phyloP scores from a whole-genome alignment of 306 rosid genomes.

The Argentina anserina region DNA sequence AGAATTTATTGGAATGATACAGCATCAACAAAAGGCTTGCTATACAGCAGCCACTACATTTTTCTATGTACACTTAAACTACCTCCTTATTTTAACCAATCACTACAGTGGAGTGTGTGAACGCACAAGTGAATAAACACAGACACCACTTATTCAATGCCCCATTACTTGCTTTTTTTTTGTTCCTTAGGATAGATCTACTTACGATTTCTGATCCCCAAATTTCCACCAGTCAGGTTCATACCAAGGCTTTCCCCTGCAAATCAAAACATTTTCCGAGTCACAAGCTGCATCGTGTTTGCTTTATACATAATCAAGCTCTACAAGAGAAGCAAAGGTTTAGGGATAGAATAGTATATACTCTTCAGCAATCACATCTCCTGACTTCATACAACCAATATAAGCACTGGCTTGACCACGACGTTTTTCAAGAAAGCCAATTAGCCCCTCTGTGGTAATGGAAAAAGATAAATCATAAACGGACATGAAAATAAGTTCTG shows the following conservation, averaged over 20 bases:
- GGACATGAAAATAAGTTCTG: constrained; percentile 14
- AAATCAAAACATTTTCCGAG: constrained; percentile 25
- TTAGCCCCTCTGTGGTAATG: constrained; percentile 75
- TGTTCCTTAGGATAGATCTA: constrained; percentile 20
- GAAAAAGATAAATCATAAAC: constrained; percentile 21
- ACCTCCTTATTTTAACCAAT: not conserved
- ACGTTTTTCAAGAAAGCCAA: constrained; percentile 87
- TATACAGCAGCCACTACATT: not conserved
- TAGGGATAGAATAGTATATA: constrained; percentile 33
- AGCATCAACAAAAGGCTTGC: not conserved
- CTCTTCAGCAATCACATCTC: constrained; percentile 92
- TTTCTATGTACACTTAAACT: not conserved
- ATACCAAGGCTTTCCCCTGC: constrained; percentile 90
- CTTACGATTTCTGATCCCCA: constrained; percentile 97
- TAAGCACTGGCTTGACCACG: constrained; percentile 84
- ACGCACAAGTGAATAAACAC: not conserved
- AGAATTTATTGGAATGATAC: constrained; percentile 13
- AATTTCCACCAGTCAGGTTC: constrained; percentile 99
- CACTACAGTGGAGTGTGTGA: not conserved
- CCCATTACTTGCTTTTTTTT: not conserved
- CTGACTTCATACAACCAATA: constrained; percentile 98
- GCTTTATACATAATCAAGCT: not conserved
- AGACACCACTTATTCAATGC: not conserved
- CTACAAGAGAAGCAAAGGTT: constrained; percentile 15
- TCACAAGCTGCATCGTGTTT: constrained; percentile 13